Base-by-base conservation (phyloP, 176 grass and related monocot species). In the Typha latifolia region DNA sequence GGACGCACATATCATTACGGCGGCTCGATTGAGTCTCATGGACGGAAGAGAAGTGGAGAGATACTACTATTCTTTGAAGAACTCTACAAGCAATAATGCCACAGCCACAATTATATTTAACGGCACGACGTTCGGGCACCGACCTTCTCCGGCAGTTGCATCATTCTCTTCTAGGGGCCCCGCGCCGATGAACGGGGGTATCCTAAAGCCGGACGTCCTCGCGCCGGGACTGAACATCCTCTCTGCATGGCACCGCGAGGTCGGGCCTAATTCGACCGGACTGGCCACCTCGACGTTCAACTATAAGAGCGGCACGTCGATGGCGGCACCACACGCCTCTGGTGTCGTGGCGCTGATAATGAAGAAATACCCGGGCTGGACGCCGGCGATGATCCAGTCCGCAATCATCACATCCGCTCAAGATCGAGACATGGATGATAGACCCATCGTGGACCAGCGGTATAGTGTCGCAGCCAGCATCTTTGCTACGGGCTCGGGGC, bases 181-280 rank as follows among this genome's bases (percentile, higher is more conserved):
- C 3, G 79, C 74, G 31, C 7, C 20, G 0, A 66, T 65, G 12
- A 48, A 76, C 59, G 71, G 78, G 0, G 84, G 81, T 20, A 86
- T 92, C 61, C 71, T 66, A 0, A 92, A 92, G 75, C 89, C 89
- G 6, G 89, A 92, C 74, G 18, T 92, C 9, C 31, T 87, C 65
- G 84, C 81, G 4, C 89, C 89, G 15, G 89, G 89, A 43, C 71
- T 88, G 14, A 84, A 87, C 75, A 80, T 92, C 49, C 84, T 92
- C 18, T 78, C 78, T 3, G 89, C 75, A 26, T 92, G 81, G 84
- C 84, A 81, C 2, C 68, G 4, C 48, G 34, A 29, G n/a, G 64
- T 59, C 10, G 26, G 63, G 14, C 16, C 20, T 21, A 66, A 76
- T 24, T 76, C 84, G 5, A 14, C 76, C 0, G 65, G 3, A 1